A percentile compares a stretch with the other conserved stretches of the same genome.
phyloP scores from a whole-genome alignment of 371 early-diverging fungal species.

The Actinomortierella wolfii region DNA sequence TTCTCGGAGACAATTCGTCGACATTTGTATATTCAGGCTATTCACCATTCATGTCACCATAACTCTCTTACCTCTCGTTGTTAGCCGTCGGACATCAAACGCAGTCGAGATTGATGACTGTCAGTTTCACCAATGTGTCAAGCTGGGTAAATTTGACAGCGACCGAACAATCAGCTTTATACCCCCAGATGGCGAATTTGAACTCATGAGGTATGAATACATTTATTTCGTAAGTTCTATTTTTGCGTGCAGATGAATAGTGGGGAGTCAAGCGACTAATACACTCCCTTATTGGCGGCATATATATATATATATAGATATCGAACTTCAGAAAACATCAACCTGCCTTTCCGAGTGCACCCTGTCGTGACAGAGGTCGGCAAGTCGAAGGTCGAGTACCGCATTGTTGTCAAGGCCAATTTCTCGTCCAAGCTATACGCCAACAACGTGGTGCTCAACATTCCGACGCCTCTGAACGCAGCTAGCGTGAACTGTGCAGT shows the following conservation, averaged over 20 bases:
- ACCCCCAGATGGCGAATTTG: constrained; percentile 94
- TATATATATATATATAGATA: constrained; percentile 54
- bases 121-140: constrained; percentile 94
- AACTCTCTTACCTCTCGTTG: background rate
- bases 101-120: constrained; percentile 89
- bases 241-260: background rate
- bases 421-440: constrained; percentile 81
- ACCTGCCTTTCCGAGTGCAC: constrained; percentile 84
- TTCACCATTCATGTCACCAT: background rate
- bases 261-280: background rate
- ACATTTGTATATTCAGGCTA: too few species aligned
- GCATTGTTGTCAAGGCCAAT: constrained; percentile 75
- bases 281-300: background rate
- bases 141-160: constrained; percentile 79
- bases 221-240: background rate
- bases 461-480: constrained; percentile 87
- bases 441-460: constrained; percentile 78
- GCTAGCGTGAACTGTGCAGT: constrained; percentile 73
- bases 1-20: background rate
- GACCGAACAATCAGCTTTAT: constrained; percentile 87
- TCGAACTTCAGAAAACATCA: constrained; percentile 86
- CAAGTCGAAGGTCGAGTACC: constrained; percentile 79
- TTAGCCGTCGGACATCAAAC: constrained; percentile 55
- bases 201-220: constrained; percentile 76
- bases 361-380: constrained; percentile 84